Evolutionary conservation across 192 early-diverging fungal species (phyloP), one percentile per base, ranked within the genome.

Genomic region (Phycomyces blakesleeanus): DNA sequence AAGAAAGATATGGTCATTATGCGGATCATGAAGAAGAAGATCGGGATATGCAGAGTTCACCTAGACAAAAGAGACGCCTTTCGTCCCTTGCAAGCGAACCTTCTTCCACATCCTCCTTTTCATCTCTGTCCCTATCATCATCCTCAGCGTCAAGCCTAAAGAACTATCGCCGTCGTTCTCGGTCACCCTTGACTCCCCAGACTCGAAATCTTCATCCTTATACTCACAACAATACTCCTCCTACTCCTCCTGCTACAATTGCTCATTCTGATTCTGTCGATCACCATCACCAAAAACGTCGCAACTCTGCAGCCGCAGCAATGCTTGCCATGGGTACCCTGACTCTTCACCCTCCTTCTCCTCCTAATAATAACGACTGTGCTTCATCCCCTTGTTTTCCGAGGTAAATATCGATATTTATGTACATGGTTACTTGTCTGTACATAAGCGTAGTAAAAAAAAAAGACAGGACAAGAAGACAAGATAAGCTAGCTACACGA

Each of bases 251-350:
- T n/a, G n/a, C n/a, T n/a, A n/a, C n/a, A n/a, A n/a, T n/a, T n/a
- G n/a, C n/a, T n/a, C 9, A 15, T 8, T 24, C 55, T 12, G 12
- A 14, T 6, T 38, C 57, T 21, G 34, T 52, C 7, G 61, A 62
- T 24, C 55, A 42, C n/a, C n/a, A n/a, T 37, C 66, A 61, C 0
- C 59, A 68, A 26, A 58, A 68, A 40, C 59, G 67, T 42, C 59
- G 67, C 21, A 49, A 68, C 39, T 68, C 67, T 34, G 67, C 67
- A 44, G 67, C 67, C 18, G 59, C 59, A 50, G 67, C 67, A 25
- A 68, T 68, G 67, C 27, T 68, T 15, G 67, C 67, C 54, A 68
- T 68, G 67, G 67, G 67, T 16, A 67, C 21, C 11, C 26, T 25
- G 24, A 27, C 16, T 57, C 11, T 27, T 37, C 22, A 57, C 16